Evolutionary conservation across 169 alveolate genomes (phyloP), one percentile per base, ranked within the genome.

Genomic region (Plasmodium gaboni): DNA sequence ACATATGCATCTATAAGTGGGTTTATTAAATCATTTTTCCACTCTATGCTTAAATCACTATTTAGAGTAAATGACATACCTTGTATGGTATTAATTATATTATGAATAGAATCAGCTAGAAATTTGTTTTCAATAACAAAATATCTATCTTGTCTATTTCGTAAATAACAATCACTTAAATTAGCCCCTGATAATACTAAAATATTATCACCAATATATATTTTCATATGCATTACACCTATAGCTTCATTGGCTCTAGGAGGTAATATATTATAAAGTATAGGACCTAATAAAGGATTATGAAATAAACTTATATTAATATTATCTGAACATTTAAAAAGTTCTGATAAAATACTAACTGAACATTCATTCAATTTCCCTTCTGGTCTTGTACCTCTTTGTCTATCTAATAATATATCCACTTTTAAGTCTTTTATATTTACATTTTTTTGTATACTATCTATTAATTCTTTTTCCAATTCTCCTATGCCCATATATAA

Each of bases 211-310:
- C 93, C 93, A 8, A 93, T 92, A 92, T 51, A 94, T 4, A 88
- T 80, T 87, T 94, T 94, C 92, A 94, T 88, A 69, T 94, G 96
- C 94, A 94, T 78, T 5, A 93, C 93, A 26, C 96, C 96, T 15
- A 94, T 72, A 53, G 94, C 92, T 69, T 94, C 96, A 76, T 93
- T 88, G 2, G 48, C 88, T 57, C 95, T 94, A 19, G 93, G 72
- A 42, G 91, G 94, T 61, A 91, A 6, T 19, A 94, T 70, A 24
- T 89, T 93, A 64, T 91, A 87, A 50, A 68, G 28, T 12, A 90
- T 48, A 51, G 93, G 74, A 46, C 94, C 95, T 19, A 88, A 53
- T 73, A 92, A 83, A 17, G 96, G 96, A 42, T 92, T 92, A 71
- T 94, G 95, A 64, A 92, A 93, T 28, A 94, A 76, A 32, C 89